Evolutionary conservation across 352 stramenopile species (phyloP), one percentile per base, ranked within the genome.

Genomic region (Globisporangium cederbergense): DNA sequence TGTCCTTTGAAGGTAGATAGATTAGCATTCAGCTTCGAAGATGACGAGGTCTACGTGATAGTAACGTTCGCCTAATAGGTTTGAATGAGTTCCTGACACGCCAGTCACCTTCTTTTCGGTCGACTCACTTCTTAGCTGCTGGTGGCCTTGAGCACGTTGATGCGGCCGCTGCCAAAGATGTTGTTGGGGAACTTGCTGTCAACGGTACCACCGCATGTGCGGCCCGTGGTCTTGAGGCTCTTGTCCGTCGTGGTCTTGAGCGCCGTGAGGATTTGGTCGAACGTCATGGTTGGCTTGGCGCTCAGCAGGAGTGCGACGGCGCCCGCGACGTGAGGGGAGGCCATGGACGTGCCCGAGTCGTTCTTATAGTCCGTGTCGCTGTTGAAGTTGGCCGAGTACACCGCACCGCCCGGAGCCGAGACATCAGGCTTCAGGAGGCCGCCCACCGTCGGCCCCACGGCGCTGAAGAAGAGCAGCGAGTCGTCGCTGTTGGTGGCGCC

Each of bases 101-200:
- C 25, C 25, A 28, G 25, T 28, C 25, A 28, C 25, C 25, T 28
- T 28, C 25, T 28, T 28, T 28, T 28, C 25, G 25, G 25, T 28
- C 25, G 25, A 28, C 25, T 28, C 25, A 28, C 25, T 28, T 28
- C 25, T 28, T 28, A 28, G 25, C 25, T 28, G 25, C 25, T 28
- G 25, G 25, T 28, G 49, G 71, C 71, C 8, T 66, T 75, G 25
- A 71, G 42, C 5, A 61, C 76, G 70, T 86, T 82, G 42, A 85
- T 56, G 55, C 76, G 79, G 36, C 79, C 79, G 56, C 84, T 75
- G 56, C 79, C 79, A 36, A 74, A 83, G 46, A 77, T 65, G 66
- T 87, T 89, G 78, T 89, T 89, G 16, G 79, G 79, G 53, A 74
- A 86, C n/a, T 38, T 49, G 3, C 43, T 52, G 59, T 75, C 66